phyloP scores from a whole-genome alignment of 1,284 basidiomycete species.

The Gymnopus androsaceus region DNA sequence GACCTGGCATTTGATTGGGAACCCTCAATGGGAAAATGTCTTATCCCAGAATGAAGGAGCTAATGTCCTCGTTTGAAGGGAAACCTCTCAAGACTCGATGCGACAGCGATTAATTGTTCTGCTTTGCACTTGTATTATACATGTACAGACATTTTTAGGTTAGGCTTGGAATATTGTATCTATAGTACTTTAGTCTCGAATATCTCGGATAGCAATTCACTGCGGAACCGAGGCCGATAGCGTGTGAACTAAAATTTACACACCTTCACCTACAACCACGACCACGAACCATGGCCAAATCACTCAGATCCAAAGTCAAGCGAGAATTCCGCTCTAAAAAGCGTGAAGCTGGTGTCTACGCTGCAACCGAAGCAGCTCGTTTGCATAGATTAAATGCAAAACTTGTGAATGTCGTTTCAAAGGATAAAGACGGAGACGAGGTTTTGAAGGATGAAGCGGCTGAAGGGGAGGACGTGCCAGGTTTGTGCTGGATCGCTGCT shows the following conservation, averaged over 20 bases:
- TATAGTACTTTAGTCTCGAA: too few species aligned
- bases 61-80: too few species aligned
- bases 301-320: conserved; percentile 87
- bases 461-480: conserved; percentile 46
- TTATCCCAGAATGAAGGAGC: too few species aligned
- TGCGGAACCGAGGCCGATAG: too few species aligned
- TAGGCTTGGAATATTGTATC: too few species aligned
- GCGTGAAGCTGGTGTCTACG: conserved; percentile 81
- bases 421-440: conserved; percentile 43
- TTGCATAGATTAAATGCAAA: conserved; percentile 76
- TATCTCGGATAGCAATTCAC: too few species aligned
- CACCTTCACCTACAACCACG: background rate
- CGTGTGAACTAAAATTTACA: background rate
- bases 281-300: conserved; percentile 82
- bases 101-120: too few species aligned
- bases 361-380: conserved; percentile 83
- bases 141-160: too few species aligned
- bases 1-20: too few species aligned
- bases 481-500: conserved; percentile 66
- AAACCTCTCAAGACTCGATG: too few species aligned
- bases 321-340: conserved; percentile 84
- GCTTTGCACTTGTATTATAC: too few species aligned
- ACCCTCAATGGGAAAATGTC: too few species aligned
- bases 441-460: conserved; percentile 38
- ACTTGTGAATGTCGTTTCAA: conserved; percentile 54